Base-by-base conservation (phyloP, 192 early-diverging fungal species). In the Coemansia sp. region DNA sequence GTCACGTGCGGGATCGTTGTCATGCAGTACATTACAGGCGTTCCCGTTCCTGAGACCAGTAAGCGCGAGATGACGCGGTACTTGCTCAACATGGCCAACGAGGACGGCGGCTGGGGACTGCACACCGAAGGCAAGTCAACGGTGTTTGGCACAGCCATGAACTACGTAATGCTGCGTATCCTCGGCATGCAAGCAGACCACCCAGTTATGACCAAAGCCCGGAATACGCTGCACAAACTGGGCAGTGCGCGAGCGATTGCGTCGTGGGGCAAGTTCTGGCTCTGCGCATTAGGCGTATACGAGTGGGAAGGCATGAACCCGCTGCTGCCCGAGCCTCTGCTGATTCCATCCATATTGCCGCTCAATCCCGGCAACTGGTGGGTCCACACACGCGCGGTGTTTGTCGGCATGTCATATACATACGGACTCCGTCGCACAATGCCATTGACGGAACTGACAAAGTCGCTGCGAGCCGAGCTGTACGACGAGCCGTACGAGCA, bases 181-280 rank as follows among this genome's bases (percentile, higher is more conserved):
- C 74, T 99, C 14, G 96, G 96, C 13, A 74, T 96, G 45, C 82
- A 82, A 14, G 84, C 90, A 3, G 93, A 98, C 57, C 90, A 99
- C 64, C 90, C 93, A 29, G 94, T 87, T 43, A 88, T 92, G 83
- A 81, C 87, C 23, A 89, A 86, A 39, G 93, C 94, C 23, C 85
- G 97, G 39, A 82, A 74, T 10, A 90, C 86, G 37, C 87, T 99
- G 37, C 95, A 94, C 73, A 76, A 80, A 61, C 82, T 97, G 29
- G 93, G 95, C 49, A 91, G 95, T 39, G 93, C 97, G 16, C 75
- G 80, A 2, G 92, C 88, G 35, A 84, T 86, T 16, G 93, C 97
- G 43, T 87, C 94, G 23, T 99, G 97, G 97, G 97, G 96, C 19
- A 99, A 99, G 73, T 97, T 99, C 74, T 99, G 97, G 97, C 88